Evolutionary conservation across 148 eudicot species (phyloP).

Genomic region (Spergularia marina): DNA sequence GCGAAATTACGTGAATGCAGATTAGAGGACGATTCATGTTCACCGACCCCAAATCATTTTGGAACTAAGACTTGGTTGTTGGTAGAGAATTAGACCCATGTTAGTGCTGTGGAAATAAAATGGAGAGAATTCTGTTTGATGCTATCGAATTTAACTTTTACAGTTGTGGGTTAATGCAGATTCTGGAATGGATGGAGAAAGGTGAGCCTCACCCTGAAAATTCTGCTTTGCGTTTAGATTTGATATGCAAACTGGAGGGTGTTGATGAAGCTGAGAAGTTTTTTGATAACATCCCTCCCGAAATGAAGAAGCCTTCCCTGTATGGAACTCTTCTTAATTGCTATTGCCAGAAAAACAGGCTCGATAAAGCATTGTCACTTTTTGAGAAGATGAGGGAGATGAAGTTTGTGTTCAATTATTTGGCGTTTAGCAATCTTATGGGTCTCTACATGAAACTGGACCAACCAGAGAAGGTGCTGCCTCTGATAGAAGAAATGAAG

Average conservation of each 20-base stretch:
- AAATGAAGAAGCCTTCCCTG: slow-evolving; percentile 30
- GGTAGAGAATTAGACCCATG: no score
- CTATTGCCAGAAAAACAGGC: slow-evolving; percentile 50
- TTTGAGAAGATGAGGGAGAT: slow-evolving; percentile 52
- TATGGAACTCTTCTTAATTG: slow-evolving; percentile 67
- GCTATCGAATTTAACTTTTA: no score
- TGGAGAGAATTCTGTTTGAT: no score
- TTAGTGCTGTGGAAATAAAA: no score
- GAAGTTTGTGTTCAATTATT: slow-evolving; percentile 23
- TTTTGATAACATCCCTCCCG: slow-evolving; percentile 46
- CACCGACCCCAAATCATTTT: no score
- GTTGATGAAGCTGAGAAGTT: slow-evolving; percentile 57
- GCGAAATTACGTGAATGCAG: no score
- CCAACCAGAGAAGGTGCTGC: slow-evolving; percentile 61
- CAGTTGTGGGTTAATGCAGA: slow-evolving; percentile 31
- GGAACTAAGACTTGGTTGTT: no score
- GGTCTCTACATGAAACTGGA: slow-evolving; percentile 43
- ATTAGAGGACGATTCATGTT: no score
- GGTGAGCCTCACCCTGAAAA: slow-evolving; percentile 36
- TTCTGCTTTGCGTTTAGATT: slow-evolving; percentile 45
- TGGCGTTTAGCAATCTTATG: slow-evolving; percentile 56
- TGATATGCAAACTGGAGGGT: slow-evolving; percentile 48
- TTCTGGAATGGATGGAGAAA: slow-evolving; percentile 76
- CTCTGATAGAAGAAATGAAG: slow-evolving; percentile 58
- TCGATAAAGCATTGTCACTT: slow-evolving; percentile 53